phyloP scores from a whole-genome alignment of 2,329 filamentous ascomycete species.

The Colletotrichum gloeosporioides region DNA sequence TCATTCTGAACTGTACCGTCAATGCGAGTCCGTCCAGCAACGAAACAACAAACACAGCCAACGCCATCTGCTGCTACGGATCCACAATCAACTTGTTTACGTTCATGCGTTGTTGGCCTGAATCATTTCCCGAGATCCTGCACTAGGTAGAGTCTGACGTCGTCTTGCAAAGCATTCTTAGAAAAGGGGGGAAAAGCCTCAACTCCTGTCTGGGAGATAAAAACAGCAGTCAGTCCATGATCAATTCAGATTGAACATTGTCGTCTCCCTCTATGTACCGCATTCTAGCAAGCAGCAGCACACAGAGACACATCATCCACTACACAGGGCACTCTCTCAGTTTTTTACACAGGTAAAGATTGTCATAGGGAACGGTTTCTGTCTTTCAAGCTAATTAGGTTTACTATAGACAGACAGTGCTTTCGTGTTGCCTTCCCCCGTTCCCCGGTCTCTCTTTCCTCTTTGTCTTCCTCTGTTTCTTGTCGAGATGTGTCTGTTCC shows the following conservation, averaged over 20 bases:
- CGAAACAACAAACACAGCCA: not conserved
- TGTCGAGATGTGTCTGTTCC: not conserved
- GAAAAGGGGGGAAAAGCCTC: too few species aligned
- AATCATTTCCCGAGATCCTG: not conserved
- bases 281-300: not conserved
- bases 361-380: not conserved
- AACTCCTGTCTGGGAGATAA: too few species aligned
- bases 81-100: not conserved
- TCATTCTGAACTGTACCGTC: not conserved
- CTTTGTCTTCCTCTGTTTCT: not conserved
- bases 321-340: not conserved
- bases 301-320: not conserved
- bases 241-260: not conserved
- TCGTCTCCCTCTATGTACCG: too few species aligned
- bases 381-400: conserved; percentile 2
- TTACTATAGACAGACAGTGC: conserved; percentile 3
- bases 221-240: not conserved
- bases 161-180: not conserved
- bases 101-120: not conserved
- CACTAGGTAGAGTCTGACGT: not conserved
- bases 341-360: not conserved
- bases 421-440: not conserved
- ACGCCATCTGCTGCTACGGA: not conserved
- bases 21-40: not conserved
- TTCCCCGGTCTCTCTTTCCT: not conserved